Evolutionary conservation across 352 stramenopile genomes (phyloP), one percentile per base, ranked within the genome.

Genomic region (Globisporangium okanoganense): DNA sequence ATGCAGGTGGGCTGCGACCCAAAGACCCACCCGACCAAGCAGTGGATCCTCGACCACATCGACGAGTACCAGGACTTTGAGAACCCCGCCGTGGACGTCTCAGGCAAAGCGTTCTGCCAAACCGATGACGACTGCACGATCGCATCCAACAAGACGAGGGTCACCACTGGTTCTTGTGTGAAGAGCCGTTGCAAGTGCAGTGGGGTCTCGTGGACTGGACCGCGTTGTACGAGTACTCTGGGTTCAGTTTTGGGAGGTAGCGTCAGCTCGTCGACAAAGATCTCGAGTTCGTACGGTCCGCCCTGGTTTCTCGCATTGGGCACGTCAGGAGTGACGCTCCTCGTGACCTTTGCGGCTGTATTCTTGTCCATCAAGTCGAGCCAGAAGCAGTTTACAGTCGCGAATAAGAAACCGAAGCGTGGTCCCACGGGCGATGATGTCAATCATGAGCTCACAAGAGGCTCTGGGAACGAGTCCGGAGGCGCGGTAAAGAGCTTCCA

Each of bases 31-130:
- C 83, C 85, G 0, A 95, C 86, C 5, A 66, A 64, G 3, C 64
- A 90, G 52, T 95, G 83, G 81, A 95, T 95, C 38, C 24, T 76
- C 1, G 78, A 87, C 27, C 82, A 95, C 56, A 69, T 95, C 13
- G 69, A 88, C 12, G 79, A 91, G 38, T 95, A 94, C 64, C 56
- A 78, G 36, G 82, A 94, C 52, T 60, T 71, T 8, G 67, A 84
- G 12, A 95, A 95, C 55, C 65, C 67, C 45, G 51, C 75, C 0
- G 55, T 82, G 0, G 76, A 86, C 12, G 85, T 95, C n/a, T 49
- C 54, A n/a, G 85, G 85, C 2, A 79, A 74, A 22, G 82, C 66
- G 0, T 87, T 87, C 35, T 95, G 85, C 58, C 63, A 57, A 3
- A 65, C 53, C 0, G 66, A 89, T 49, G 67, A 71, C 8, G 85